A percentile compares a stretch with the other conserved stretches of the same genome.
Evolutionary conservation across 2,329 filamentous ascomycete genomes (phyloP).

Genomic region (Cercospora sp.): DNA sequence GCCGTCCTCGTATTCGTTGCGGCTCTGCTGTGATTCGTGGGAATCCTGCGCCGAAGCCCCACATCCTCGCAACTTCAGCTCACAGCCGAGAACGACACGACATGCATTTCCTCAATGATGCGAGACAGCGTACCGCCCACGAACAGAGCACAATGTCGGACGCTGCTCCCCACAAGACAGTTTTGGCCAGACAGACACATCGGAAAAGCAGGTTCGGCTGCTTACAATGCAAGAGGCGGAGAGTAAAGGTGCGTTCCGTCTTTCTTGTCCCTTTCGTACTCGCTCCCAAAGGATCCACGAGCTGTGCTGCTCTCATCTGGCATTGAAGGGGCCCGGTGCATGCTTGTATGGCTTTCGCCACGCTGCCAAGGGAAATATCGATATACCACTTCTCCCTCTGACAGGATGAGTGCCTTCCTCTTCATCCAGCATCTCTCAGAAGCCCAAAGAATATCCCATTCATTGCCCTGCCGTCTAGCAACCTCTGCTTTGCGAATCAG

Average conservation of each 20-base stretch:
- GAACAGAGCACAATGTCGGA: conserved; percentile 6
- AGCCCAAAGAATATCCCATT: not conserved
- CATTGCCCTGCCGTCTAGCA: not conserved
- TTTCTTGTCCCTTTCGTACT: not conserved
- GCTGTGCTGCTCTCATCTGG: not conserved
- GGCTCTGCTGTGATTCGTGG: not conserved
- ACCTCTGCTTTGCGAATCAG: not conserved
- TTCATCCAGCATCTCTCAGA: not conserved
- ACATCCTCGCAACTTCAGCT: not conserved
- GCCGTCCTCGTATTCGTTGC: not conserved
- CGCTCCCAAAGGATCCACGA: not conserved
- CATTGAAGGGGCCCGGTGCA: not conserved
- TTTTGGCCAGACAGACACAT: conserved; percentile 17
- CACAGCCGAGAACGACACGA: not conserved
- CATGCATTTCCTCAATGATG: not conserved
- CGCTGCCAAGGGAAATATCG: not conserved
- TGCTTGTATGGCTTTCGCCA: not conserved
- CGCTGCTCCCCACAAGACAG: not conserved
- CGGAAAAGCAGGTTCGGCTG: conserved; percentile 24
- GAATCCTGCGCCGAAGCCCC: not conserved
- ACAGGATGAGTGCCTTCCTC: not conserved
- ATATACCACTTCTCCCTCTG: not conserved
- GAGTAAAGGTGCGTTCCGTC: conserved; percentile 23
- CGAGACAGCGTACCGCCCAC: not conserved
- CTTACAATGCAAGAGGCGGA: conserved; percentile 23